Evolutionary conservation across 2,329 filamentous ascomycete species (phyloP).

Genomic region (Diaporthe citri): DNA sequence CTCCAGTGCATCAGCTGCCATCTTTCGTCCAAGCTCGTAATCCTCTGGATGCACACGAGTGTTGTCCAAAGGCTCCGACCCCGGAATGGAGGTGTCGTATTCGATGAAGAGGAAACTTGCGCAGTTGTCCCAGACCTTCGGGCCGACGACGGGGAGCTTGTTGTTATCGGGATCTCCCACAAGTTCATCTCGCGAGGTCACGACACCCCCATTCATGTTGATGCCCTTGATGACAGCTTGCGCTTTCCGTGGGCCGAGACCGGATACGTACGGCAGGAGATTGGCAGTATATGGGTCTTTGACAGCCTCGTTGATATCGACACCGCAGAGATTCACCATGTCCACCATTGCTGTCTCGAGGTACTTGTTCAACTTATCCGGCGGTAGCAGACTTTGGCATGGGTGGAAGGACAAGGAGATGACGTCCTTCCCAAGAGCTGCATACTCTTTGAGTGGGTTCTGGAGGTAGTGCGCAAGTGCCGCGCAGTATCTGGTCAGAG

Average conservation of each 20-base stretch:
- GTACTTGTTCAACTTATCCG: conserved; percentile 87
- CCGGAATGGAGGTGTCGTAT: conserved; percentile 84
- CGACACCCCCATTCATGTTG: conserved; percentile 88
- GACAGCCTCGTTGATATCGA: conserved; percentile 94
- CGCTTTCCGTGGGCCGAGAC: conserved; percentile 92
- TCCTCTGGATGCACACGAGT: conserved; percentile 98
- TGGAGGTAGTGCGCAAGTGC: conserved; percentile 92
- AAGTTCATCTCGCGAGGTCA: conserved; percentile 87
- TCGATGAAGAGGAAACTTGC: conserved; percentile 94
- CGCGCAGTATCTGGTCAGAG: conserved; percentile 89
- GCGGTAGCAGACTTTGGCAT: conserved; percentile 87
- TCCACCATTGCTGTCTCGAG: conserved; percentile 98
- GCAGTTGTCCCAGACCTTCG: conserved; percentile 95
- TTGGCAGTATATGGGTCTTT: conserved; percentile 85
- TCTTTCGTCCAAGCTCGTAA: conserved; percentile 97
- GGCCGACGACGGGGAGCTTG: conserved; percentile 83
- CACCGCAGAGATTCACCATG: conserved; percentile 96
- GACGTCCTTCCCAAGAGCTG: conserved; percentile 89
- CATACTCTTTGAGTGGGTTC: conserved; percentile 96
- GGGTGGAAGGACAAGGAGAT: conserved; percentile 89
- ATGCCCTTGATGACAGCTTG: conserved; percentile 88
- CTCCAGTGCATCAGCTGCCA: conserved; percentile 96
- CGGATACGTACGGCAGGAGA: conserved; percentile 89
- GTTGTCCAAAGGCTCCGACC: conserved; percentile 93
- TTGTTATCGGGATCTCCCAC: conserved; percentile 88